Base-by-base conservation (phyloP, 306 rosid genomes). In the Quercus berberidifolia region DNA sequence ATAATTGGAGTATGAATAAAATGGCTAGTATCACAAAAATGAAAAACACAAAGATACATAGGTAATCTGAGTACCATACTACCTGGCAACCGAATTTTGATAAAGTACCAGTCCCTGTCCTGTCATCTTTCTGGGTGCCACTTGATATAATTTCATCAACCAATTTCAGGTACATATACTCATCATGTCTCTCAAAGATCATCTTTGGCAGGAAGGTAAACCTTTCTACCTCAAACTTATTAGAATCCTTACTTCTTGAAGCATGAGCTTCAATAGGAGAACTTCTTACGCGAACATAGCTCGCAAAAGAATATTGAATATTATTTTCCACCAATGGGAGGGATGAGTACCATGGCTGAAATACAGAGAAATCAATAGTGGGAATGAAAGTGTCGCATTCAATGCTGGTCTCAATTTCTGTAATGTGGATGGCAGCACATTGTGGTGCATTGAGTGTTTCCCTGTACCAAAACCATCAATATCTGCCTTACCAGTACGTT, bases 11-110 rank as follows among this genome's bases (percentile, higher is more conserved):
- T 35, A 52, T 20, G 49, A 76, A 65, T 20, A 11, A 56, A 28
- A 65, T 26, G 12, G 15, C 17, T 7, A 77, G 46, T 15, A 51
- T 38, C 56, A 68, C 25, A 17, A 56, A 71, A 17, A 62, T 20
- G 30, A 79, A 3, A 43, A 63, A 46, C 64, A 67, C 26, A 12
- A 68, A 17, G 21, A n/a, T 17, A 18, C 19, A 18, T 23, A 18
- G 55, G 15, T 23, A 26, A 71, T 68, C 35, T 69, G 69, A 74
- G 76, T 54, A 2, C 17, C 43, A 35, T 63, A 19, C 69, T 81
- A 90, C 94, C 92, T 86, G 94, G 82, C 91, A 85, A 60, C 92
- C 92, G 49, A 88, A 88, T 81, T 82, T 88, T 33, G 94, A 90
- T 68, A 88, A 71, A 70, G 89, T 86, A 72, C 90, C 87, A 30